phyloP scores from a whole-genome alignment of 352 stramenopile species.

The Phytophthora multivora region DNA sequence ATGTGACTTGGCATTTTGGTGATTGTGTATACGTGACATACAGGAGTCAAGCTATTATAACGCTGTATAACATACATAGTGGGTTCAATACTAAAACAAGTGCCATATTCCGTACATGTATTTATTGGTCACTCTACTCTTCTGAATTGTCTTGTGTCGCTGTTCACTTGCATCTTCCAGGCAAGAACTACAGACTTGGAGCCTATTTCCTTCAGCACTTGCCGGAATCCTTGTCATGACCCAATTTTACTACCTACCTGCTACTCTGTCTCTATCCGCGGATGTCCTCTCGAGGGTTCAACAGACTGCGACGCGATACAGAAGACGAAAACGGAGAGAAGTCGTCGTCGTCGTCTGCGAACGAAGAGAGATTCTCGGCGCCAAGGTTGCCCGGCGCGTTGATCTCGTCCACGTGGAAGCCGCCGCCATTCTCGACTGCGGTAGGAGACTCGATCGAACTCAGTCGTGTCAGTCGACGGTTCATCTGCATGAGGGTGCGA shows the following conservation, averaged over 20 bases:
- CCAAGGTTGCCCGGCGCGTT: slow-evolving; percentile 40
- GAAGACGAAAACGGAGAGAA: slow-evolving; percentile 36
- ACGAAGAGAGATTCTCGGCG: slow-evolving; percentile 32
- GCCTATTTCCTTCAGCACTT: slow-evolving; percentile 25
- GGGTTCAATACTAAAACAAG: neutral
- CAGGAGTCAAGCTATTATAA: neutral
- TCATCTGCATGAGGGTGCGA: slow-evolving; percentile 68
- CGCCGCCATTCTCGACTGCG: slow-evolving; percentile 22
- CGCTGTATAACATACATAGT: slow-evolving; percentile 1
- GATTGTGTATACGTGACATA: slow-evolving; percentile 2
- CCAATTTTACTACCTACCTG: slow-evolving; percentile 6
- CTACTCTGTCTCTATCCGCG: slow-evolving; percentile 31
- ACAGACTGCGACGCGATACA: slow-evolving; percentile 39
- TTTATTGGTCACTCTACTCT: neutral
- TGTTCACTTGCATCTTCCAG: neutral
- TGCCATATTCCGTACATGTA: slow-evolving; percentile 5
- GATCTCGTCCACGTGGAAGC: slow-evolving; percentile 55
- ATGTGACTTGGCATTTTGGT: too few relatives aligned
- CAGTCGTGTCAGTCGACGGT: slow-evolving; percentile 59
- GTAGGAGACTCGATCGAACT: slow-evolving; percentile 85
- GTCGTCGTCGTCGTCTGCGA: slow-evolving; percentile 43
- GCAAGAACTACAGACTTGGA: slow-evolving; percentile 14
- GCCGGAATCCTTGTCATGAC: neutral
- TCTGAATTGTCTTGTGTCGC: slow-evolving; percentile 15
- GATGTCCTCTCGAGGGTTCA: slow-evolving; percentile 51